These are phyloP conservation scores for Immersiporthe knoxdaviesiana DNA, from an alignment of 2,329 filamentous ascomycete genomes.

Conservation along the genomic window DNA sequence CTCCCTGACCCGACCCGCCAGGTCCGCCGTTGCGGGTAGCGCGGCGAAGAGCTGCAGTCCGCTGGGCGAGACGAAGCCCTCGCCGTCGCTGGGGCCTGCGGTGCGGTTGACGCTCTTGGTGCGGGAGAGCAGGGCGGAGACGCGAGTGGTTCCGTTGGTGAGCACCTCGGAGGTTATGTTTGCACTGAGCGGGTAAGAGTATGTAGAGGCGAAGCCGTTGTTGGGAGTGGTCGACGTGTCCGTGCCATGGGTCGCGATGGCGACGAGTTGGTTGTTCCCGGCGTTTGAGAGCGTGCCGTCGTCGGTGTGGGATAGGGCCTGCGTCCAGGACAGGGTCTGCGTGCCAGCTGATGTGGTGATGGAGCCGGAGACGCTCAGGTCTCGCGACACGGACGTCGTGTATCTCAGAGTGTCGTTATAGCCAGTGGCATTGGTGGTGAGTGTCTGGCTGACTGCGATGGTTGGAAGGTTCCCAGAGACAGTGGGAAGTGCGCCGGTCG, in stretches of 20 bases:
- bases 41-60: constrained; percentile 60
- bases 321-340: constrained; percentile 55
- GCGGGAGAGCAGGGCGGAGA: constrained; percentile 34
- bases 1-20: constrained; percentile 36
- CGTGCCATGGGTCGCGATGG: constrained; percentile 36
- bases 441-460: constrained; percentile 52
- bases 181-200: constrained; percentile 64
- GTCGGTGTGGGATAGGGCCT: constrained; percentile 57
- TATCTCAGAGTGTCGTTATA: constrained; percentile 64
- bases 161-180: constrained; percentile 40
- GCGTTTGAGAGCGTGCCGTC: constrained; percentile 48
- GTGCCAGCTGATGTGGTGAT: constrained; percentile 49
- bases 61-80: constrained; percentile 54
- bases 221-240: constrained; percentile 33
- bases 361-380: constrained; percentile 55
- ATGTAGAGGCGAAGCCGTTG: constrained; percentile 43
- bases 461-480: constrained; percentile 43
- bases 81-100: constrained; percentile 36
- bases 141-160: constrained; percentile 15
- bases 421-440: constrained; percentile 52
- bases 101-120: constrained; percentile 46
- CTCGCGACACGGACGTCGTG: constrained; percentile 57
- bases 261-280: constrained; percentile 48
- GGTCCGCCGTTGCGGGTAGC: constrained; percentile 33
- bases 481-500: constrained; percentile 48